Conservation (phyloP, 2,329 filamentous ascomycete genomes). For the Hypoxylon sp. region DNA sequence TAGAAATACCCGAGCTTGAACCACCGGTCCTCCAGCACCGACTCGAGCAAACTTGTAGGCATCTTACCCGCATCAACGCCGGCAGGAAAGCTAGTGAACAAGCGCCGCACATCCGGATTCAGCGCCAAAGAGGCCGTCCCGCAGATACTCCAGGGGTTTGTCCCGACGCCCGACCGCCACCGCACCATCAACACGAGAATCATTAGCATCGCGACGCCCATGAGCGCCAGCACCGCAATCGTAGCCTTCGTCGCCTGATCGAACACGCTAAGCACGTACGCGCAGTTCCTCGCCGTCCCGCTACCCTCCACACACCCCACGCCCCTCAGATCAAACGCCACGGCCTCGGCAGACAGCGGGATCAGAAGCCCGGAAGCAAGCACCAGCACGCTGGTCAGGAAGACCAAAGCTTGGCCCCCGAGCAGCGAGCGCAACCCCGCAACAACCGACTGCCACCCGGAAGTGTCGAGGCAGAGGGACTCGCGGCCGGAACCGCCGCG, state of each 20-base stretch:
- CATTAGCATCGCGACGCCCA: slow-evolving; percentile 50
- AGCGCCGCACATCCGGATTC: slow-evolving; percentile 42
- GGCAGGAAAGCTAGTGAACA: slow-evolving; percentile 45
- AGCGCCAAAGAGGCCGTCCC: slow-evolving; percentile 51
- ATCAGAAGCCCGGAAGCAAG: slow-evolving; percentile 51
- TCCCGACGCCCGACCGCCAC: slow-evolving; percentile 54
- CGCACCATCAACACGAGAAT: slow-evolving; percentile 47
- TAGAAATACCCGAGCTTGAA: slow-evolving; percentile 53
- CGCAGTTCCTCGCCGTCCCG: slow-evolving; percentile 50
- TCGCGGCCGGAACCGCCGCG: slow-evolving; percentile 51
- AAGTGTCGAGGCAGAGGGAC: slow-evolving; percentile 52
- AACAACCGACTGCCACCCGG: slow-evolving; percentile 45
- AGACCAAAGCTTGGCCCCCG: slow-evolving; percentile 49
- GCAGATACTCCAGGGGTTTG: slow-evolving; percentile 58
- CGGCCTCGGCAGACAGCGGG: slow-evolving; percentile 52
- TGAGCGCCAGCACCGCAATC: slow-evolving; percentile 51
- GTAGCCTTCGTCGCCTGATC: slow-evolving; percentile 46
- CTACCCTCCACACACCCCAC: slow-evolving; percentile 42
- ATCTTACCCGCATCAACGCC: slow-evolving; percentile 39
- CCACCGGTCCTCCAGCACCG: slow-evolving; percentile 41
- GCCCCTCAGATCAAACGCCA: slow-evolving; percentile 53
- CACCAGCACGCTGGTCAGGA: slow-evolving; percentile 50
- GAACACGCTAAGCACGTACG: slow-evolving; percentile 53
- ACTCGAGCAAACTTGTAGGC: slow-evolving; percentile 38
- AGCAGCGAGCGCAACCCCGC: slow-evolving; percentile 46